These are phyloP conservation scores for Fonsecaea nubica DNA, from an alignment of 2,329 filamentous ascomycete species.

Conservation along the genomic window DNA sequence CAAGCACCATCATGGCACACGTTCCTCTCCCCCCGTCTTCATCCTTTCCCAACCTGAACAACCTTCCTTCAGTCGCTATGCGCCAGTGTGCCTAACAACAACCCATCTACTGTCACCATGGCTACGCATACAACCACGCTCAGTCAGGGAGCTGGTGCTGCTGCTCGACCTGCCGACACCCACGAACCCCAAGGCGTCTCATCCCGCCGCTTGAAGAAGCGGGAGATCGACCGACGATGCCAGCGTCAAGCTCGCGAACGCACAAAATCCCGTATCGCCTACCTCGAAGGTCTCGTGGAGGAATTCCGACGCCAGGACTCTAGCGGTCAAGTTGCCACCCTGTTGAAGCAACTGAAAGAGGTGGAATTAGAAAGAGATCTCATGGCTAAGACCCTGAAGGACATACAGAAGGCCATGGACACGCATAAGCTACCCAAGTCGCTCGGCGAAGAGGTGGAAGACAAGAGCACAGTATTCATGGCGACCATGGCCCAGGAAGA, in stretches of 20 bases:
- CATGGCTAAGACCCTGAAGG: slow-evolving; percentile 38
- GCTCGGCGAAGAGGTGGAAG: slow-evolving; percentile 17
- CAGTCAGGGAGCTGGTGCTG: slow-evolving; percentile 3
- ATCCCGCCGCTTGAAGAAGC: slow-evolving; percentile 39
- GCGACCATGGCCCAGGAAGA: slow-evolving; percentile 1
- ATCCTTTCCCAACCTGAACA: background rate
- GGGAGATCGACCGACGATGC: slow-evolving; percentile 40
- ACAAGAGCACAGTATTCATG: background rate
- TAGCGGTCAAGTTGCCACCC: slow-evolving; percentile 35
- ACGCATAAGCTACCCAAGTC: slow-evolving; percentile 19
- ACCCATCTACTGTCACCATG: slow-evolving; percentile 19
- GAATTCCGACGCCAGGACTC: slow-evolving; percentile 37
- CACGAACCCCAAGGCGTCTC: slow-evolving; percentile 30
- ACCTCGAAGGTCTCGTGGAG: slow-evolving; percentile 40
- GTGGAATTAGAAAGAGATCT: slow-evolving; percentile 36
- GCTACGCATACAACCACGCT: slow-evolving; percentile 11
- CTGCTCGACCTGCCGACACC: slow-evolving; percentile 18
- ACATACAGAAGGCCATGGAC: slow-evolving; percentile 39
- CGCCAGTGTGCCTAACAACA: background rate
- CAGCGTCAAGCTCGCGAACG: slow-evolving; percentile 40
- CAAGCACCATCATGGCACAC: background rate
- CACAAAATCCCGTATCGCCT: slow-evolving; percentile 40
- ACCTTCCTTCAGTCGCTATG: background rate
- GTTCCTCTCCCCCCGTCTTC: background rate
- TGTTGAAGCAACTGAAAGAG: slow-evolving; percentile 39